Evolutionary conservation across 2,329 filamentous ascomycete genomes (phyloP), one percentile per base, ranked within the genome.

Genomic region (Ceratocystis alfenasii): DNA sequence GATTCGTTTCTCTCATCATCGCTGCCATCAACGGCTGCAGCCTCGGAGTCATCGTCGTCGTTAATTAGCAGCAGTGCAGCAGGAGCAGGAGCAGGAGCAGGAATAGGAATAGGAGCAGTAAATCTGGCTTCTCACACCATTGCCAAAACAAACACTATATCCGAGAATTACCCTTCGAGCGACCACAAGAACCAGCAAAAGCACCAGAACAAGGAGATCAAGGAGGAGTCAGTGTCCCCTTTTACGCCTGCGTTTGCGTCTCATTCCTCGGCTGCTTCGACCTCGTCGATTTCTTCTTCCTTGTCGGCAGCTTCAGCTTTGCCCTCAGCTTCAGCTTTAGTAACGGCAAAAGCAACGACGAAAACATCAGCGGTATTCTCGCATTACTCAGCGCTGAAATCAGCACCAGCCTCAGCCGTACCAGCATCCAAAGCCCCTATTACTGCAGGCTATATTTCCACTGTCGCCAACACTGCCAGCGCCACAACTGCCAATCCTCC

Each of bases 191-290:
- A n/a, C 17, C 59, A 36, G 15, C 12, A 36, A 1, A 30, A 20
- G 28, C 57, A 36, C 17, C 55, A 33, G 57, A 12, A 44, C 36
- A 15, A 41, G 36, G 36, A 41, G 10, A 41, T 41, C 36, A 41
- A 41, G 28, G 12, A 44, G 36, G 25, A 25, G 60, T 5, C 22
- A 10, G 6, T 22, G 20, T 62, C 60, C 36, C 60, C 41, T 45
- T 62, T 62, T 62, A 41, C 36, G n/a, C 17, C 60, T 20, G n/a
- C 41, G 22, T 62, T 62, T 62, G 60, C 36, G n/a, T 25, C 60
- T 33, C 60, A 44, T 45, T 62, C 60, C 36, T 46, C 60, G 20
- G 15, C 10, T 45, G 41, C 36, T 22, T 25, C 20, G 36, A 22
- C 41, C 33, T 62, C n/a, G 60, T 46, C 60, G 60, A 17, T 25